Evolutionary conservation across 1,139 yeast species (phyloP).

Genomic region (Yamadazyma sp.): DNA sequence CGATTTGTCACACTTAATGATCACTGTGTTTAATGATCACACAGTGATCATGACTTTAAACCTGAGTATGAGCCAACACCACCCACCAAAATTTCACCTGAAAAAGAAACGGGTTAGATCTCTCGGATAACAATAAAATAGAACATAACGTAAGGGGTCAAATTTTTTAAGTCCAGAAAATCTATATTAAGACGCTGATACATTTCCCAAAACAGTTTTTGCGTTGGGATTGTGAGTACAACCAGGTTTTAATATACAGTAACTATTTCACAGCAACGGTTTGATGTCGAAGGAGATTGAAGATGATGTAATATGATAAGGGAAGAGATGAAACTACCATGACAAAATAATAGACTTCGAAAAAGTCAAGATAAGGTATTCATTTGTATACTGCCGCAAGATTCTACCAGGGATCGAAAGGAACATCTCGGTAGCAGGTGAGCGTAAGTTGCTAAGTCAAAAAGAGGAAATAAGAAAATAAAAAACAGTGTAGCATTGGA

Average conservation of each 20-base stretch:
- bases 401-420: too few species aligned
- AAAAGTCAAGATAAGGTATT: too few species aligned
- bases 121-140: background rate
- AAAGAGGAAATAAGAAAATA: too few species aligned
- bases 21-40: too few species aligned
- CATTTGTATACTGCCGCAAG: too few species aligned
- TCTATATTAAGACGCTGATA: constrained; percentile 2
- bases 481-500: too few species aligned
- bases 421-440: background rate
- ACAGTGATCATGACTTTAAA: too few species aligned
- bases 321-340: background rate
- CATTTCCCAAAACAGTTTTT: background rate
- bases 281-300: background rate
- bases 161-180: background rate
- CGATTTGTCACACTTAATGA: too few species aligned
- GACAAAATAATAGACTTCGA: too few species aligned
- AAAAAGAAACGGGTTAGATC: too few species aligned
- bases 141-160: constrained; percentile 1
- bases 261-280: constrained; percentile 1
- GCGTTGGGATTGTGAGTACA: background rate
- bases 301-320: background rate
- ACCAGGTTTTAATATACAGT: background rate
- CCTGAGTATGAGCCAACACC: too few species aligned
- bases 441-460: background rate
- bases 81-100: too few species aligned